A percentile compares a stretch with the other conserved stretches of the same genome.
phyloP scores from a whole-genome alignment of 1,284 basidiomycete species.

The Fereydounia khargensis region DNA sequence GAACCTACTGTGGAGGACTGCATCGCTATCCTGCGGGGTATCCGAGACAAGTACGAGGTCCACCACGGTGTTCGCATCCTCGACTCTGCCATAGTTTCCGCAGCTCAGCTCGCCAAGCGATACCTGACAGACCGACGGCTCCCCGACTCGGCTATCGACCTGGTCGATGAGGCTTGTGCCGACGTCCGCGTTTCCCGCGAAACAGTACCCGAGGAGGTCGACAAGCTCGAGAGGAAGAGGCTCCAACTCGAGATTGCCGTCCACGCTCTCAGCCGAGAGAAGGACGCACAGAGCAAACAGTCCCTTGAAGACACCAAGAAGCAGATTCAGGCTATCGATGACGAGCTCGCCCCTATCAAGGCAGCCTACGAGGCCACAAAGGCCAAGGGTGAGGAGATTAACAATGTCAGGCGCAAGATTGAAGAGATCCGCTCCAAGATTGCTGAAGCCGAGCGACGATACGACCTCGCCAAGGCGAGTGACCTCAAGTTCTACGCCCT shows the following conservation, averaged over 20 bases:
- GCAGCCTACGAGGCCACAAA: constrained; percentile 89
- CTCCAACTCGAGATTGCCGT: constrained; percentile 93
- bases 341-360: constrained; percentile 82
- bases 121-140: constrained; percentile 66
- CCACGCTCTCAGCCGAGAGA: constrained; percentile 77
- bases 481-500: constrained; percentile 91
- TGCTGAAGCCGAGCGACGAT: constrained; percentile 87
- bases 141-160: constrained; percentile 57
- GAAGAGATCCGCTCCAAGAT: constrained; percentile 90
- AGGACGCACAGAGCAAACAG: constrained; percentile 85
- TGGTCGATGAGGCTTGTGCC: constrained; percentile 62
- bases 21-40: constrained; percentile 87
- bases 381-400: constrained; percentile 79
- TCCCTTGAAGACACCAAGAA: constrained; percentile 76
- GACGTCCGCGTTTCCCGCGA: constrained; percentile 65
- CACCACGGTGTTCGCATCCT: constrained; percentile 69
- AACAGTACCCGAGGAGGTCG: constrained; percentile 90
- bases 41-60: constrained; percentile 73
- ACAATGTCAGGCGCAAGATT: constrained; percentile 74
- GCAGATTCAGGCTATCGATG: constrained; percentile 80
- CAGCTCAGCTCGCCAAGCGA: constrained; percentile 88
- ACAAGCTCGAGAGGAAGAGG: constrained; percentile 86
- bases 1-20: constrained; percentile 88
- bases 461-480: constrained; percentile 62
- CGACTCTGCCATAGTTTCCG: constrained; percentile 84